Base-by-base conservation (phyloP, 345 rosid genomes). In the Noccaea bulbosa region DNA sequence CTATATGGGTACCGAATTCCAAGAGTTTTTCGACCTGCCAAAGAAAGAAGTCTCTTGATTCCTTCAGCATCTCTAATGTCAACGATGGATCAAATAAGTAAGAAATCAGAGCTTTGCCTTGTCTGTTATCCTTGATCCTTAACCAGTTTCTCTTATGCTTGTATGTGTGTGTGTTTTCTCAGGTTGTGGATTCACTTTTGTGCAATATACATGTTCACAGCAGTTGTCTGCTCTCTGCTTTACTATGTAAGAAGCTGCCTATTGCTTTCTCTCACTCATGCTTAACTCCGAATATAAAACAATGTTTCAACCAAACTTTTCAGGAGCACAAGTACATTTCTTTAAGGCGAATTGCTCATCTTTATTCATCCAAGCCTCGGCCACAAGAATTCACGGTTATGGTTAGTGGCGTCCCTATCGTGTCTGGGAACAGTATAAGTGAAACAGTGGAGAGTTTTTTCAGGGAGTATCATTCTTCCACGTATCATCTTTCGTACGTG, bases 101-200 rank as follows among this genome's bases (percentile, higher is more conserved):
- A 73, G 47, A 40, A 5, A 11, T 5, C 22, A 5, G 52, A 34
- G 27, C 35, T 60, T 11, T 35, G 48, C 53, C 9, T 56, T 17
- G 20, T 17, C 20, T 17, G 20, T 17, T 17, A 17, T 17, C 20
- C 20, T 17, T 22, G 2, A 33, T 59, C 41, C 3, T 39, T 50
- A 1, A 24, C 58, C 17, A 7, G 0, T 48, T 32, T 70, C 64
- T 70, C 64, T 24, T 24, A 63, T 52, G 39, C 61, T 66, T 53
- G 40, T 56, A 50, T 82, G 74, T 67, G 33, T 62, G 30, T 82
- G 72, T 67, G 37, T 59, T 63, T 54, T 72, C 64, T 82, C 83
- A 93, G 98, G 98, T 71, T 93, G 71, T 93, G 97, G 98, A 59
- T 88, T 74, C 98, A 90, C 87, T 93, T 93, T 77, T 86, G 83